These are phyloP conservation scores for Colletotrichum theobromicola DNA, from an alignment of 2,329 filamentous ascomycete species.

Conservation along the genomic window DNA sequence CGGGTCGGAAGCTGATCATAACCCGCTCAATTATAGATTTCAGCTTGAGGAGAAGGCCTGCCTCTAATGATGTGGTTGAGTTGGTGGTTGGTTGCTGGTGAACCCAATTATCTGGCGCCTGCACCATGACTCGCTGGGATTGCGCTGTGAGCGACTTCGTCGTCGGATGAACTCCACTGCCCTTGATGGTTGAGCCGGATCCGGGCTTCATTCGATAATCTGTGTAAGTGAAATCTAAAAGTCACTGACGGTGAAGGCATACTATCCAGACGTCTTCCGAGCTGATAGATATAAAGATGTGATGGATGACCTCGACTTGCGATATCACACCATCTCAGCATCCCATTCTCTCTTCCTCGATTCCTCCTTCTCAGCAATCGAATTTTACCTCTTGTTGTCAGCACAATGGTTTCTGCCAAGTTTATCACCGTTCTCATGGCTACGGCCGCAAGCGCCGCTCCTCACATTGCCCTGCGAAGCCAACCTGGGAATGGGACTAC, in stretches of 20 bases:
- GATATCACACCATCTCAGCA: background rate
- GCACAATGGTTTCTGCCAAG: background rate
- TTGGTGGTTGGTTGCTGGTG: background rate
- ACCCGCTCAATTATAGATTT: background rate
- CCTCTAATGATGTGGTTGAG: background rate
- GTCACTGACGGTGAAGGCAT: background rate
- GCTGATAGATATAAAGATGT: background rate
- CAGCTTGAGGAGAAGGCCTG: background rate
- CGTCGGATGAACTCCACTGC: background rate
- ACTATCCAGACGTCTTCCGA: background rate
- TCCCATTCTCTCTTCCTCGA: background rate
- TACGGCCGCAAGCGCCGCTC: background rate
- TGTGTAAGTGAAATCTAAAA: background rate
- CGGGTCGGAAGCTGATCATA: background rate
- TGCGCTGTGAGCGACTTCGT: background rate
- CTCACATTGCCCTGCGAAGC: background rate
- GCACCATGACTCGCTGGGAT: background rate
- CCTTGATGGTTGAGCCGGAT: background rate
- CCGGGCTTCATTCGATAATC: background rate
- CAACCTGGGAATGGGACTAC: background rate
- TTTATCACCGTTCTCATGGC: constrained; percentile 2
- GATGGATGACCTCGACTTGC: background rate
- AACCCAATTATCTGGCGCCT: background rate
- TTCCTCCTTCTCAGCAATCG: background rate
- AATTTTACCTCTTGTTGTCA: background rate